These are phyloP conservation scores for Musa itinerans DNA, from an alignment of 176 grass and related monocot genomes.

Conservation along the genomic window DNA sequence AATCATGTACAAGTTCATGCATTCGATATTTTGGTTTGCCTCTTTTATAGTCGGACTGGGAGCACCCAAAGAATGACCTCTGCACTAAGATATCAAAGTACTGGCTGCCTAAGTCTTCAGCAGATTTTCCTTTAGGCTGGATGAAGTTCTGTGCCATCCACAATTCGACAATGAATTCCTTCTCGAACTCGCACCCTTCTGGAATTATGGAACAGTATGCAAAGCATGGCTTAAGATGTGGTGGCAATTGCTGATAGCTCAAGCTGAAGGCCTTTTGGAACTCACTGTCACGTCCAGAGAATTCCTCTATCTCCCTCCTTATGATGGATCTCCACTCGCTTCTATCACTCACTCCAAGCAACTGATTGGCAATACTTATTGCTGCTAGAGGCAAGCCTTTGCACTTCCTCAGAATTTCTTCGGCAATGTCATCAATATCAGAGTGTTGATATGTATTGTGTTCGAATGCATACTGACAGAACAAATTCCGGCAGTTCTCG, in stretches of 20 bases:
- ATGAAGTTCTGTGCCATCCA: slow-evolving; percentile 52
- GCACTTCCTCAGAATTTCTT: slow-evolving; percentile 24
- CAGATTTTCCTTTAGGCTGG: neutral
- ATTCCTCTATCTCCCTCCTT: neutral
- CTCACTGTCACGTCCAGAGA: neutral
- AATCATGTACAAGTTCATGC: slow-evolving; percentile 6
- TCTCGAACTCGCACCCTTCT: slow-evolving; percentile 6
- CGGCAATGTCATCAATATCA: slow-evolving; percentile 3
- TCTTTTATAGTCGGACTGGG: neutral
- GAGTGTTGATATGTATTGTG: neutral
- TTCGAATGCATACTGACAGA: neutral
- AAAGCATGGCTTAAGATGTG: slow-evolving; percentile 38
- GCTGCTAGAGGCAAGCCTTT: slow-evolving; percentile 30
- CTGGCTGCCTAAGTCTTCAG: slow-evolving; percentile 13
- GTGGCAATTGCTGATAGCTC: slow-evolving; percentile 25
- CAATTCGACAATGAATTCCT: slow-evolving; percentile 34
- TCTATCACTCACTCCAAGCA: slow-evolving; percentile 19
- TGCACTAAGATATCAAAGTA: slow-evolving; percentile 26
- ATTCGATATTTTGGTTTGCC: slow-evolving; percentile 14
- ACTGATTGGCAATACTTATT: slow-evolving; percentile 14
- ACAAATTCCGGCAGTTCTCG: slow-evolving; percentile 29
- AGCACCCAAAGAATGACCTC: slow-evolving; percentile 20
- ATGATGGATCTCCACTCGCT: slow-evolving; percentile 26
- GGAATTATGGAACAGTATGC: slow-evolving; percentile 43
- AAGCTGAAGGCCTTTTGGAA: slow-evolving; percentile 2